Base-by-base conservation (phyloP, 176 grass and related monocot genomes). In the Triticum dicoccoides region DNA sequence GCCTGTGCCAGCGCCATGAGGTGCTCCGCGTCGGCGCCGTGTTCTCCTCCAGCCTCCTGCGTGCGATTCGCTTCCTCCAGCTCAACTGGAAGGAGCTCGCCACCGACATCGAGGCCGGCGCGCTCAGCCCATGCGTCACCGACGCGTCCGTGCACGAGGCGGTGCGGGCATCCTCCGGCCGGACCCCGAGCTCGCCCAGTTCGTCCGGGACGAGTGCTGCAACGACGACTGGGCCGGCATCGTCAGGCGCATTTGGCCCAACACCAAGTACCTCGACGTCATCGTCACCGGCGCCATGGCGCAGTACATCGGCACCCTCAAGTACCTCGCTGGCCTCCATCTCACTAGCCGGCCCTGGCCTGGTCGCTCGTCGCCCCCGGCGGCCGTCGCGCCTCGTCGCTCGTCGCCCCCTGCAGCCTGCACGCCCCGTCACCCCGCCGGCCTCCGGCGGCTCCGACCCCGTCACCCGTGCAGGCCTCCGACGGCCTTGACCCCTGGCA, bases 31-130 rank as follows among this genome's bases (percentile, higher is more conserved):
- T 98, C 4, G 96, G 96, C 35, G 93, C 96, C n/a, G 96, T 98
- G 4, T 98, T 98, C 86, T 93, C 96, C 49, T 96, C 96, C 6
- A 93, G 93, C 34, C 91, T 98, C 21, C 93, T 98, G 58, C 93
- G 96, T 41, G 96, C 96, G 79, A 98, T 98, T 70, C 93, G 90
- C 49, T 98, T 98, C 91, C 89, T 98, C 41, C 96, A 96, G 89
- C 86, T 96, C 82, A 83, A 98, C 92, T 98, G 96, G 96, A 78
- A 91, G 84, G 86, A 94, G 75, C 86, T 98, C 65, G 86, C 90
- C 29, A 30, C 11, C 5, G 92, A 98, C 89, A 88, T 96, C 85
- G 89, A 91, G 47, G 9, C 75, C 23, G 93, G 96, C 27, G 34
- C 49, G 2, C 85, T 98, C 64, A 94, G 79, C 58, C 14, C 88